Percentiles rank a stretch among this genome's conserved stretches.
Conservation (phyloP, 2,329 filamentous ascomycete genomes). For the Thielaviopsis populi region DNA sequence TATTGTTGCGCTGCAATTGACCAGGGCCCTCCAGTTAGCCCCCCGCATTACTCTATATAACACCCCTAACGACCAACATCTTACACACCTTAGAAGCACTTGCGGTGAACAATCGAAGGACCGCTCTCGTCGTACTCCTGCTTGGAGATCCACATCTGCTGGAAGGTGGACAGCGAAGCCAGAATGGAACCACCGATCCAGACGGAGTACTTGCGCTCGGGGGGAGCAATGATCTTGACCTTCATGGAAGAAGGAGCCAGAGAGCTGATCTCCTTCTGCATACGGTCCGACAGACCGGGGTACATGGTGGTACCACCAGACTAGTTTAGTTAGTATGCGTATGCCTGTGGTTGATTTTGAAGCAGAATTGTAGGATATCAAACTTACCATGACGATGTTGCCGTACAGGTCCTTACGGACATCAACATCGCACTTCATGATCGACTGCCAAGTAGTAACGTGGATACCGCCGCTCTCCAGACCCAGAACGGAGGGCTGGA, state of each 20-base stretch:
- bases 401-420: slow-evolving; percentile 99
- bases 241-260: slow-evolving; percentile 99
- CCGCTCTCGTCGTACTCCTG: slow-evolving; percentile 99
- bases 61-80: slow-evolving; percentile 11
- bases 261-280: slow-evolving; percentile 99
- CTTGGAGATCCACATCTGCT: slow-evolving; percentile 99
- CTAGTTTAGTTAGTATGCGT: slow-evolving; percentile 30
- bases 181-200: slow-evolving; percentile 99
- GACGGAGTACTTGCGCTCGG: slow-evolving; percentile 99
- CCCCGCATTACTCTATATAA: background rate
- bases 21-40: slow-evolving; percentile 20
- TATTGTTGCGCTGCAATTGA: slow-evolving; percentile 21
- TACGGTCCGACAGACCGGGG: slow-evolving; percentile 99
- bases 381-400: slow-evolving; percentile 98
- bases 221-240: slow-evolving; percentile 99
- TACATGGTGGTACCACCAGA: slow-evolving; percentile 99
- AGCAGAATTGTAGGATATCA: slow-evolving; percentile 11
- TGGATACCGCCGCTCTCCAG: slow-evolving; percentile 98
- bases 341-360: background rate
- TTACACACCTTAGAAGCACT: slow-evolving; percentile 90
- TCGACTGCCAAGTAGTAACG: slow-evolving; percentile 99
- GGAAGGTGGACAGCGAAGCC: slow-evolving; percentile 98
- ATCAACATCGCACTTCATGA: slow-evolving; percentile 99
- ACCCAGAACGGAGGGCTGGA: slow-evolving; percentile 96
- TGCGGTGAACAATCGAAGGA: slow-evolving; percentile 98